Conservation (phyloP, 1,139 yeast species). For the Meyerozyma elateridarum region DNA sequence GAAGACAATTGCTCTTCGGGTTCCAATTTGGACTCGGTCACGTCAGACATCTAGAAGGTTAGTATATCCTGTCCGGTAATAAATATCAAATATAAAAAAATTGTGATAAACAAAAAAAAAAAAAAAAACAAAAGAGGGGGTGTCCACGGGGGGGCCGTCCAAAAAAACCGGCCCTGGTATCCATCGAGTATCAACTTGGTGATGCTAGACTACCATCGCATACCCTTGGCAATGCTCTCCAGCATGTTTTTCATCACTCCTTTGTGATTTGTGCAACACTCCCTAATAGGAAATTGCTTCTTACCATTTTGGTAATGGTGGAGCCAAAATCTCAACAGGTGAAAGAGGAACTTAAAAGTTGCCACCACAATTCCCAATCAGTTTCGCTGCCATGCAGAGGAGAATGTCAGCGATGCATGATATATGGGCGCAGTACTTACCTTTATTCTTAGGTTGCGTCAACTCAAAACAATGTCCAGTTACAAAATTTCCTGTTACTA, state of each 20-base stretch:
- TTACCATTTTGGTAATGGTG: constrained; percentile 4
- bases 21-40: constrained; percentile 38
- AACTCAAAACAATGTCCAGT: neutral
- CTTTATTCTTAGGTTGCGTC: neutral
- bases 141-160: neutral
- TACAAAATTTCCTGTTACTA: constrained; percentile 1
- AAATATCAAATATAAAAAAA: constrained; percentile 1
- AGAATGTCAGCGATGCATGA: neutral
- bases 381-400: no score
- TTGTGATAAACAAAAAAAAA: constrained; percentile 4
- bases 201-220: no score
- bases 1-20: constrained; percentile 29
- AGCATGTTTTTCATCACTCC: no score
- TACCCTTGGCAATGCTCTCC: no score
- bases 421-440: constrained; percentile 1
- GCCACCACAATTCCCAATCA: neutral
- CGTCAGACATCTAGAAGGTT: constrained; percentile 32
- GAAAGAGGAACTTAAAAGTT: neutral
- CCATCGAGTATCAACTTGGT: no score
- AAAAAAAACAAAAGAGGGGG: neutral
- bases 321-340: constrained; percentile 1
- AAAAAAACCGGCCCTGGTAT: constrained; percentile 4
- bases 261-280: constrained; percentile 4
- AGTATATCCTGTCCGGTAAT: no score
- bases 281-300: constrained; percentile 4